A percentile compares a stretch with the other conserved stretches of the same genome.
These are phyloP conservation scores for Cucurbita pepo DNA, from an alignment of 306 rosid genomes.

Conservation along the genomic window DNA sequence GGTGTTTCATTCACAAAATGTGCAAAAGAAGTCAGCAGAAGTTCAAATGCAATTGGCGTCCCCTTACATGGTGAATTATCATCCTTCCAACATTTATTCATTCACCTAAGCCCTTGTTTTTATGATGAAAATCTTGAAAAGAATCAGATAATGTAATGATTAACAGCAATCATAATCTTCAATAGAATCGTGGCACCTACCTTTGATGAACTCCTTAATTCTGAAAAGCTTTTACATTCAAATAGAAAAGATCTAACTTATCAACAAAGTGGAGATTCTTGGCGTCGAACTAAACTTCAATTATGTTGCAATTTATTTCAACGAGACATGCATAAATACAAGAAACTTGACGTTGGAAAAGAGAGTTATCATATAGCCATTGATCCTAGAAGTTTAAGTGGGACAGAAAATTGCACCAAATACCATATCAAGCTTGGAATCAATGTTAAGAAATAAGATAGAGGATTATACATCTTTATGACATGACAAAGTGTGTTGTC, in stretches of 20 bases:
- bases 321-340: not conserved
- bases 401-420: not conserved
- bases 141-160: not conserved
- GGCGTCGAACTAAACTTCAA: not conserved
- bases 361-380: not conserved
- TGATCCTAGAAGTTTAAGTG: not conserved
- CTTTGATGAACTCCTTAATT: not conserved
- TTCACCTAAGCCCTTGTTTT: not conserved
- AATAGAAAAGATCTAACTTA: not conserved
- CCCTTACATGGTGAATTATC: not conserved
- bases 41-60: not conserved
- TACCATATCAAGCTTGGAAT: not conserved
- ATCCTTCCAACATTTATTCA: not conserved
- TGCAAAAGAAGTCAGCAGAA: not conserved
- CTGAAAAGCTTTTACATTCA: not conserved
- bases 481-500: conserved; percentile 49
- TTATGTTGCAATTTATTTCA: not conserved
- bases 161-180: not conserved
- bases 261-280: not conserved
- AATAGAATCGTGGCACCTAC: not conserved
- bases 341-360: not conserved
- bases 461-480: conserved; percentile 39
- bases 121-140: not conserved
- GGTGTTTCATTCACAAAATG: not conserved
- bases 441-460: conserved; percentile 7